Evolutionary conservation across 306 rosid genomes (phyloP).

Genomic region (Pachyrhizus erosus): DNA sequence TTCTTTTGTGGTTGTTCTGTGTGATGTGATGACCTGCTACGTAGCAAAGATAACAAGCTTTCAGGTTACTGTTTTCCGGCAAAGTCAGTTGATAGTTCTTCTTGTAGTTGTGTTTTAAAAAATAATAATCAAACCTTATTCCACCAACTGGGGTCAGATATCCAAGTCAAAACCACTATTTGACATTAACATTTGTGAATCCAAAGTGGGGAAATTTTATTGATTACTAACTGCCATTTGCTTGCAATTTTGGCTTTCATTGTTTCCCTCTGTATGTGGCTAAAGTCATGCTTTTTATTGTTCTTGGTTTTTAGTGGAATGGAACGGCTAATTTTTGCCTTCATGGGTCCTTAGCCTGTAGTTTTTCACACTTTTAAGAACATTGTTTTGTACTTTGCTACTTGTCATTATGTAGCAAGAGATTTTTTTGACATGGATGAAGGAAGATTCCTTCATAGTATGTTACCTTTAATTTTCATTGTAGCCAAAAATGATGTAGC

Average conservation of each 20-base stretch:
- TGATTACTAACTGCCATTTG: neutral
- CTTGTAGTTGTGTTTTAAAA: neutral
- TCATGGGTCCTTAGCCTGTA: neutral
- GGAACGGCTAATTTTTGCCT: neutral
- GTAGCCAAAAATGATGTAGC: neutral
- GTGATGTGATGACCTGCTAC: conserved; percentile 27
- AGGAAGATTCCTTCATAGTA: neutral
- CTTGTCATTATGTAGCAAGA: neutral
- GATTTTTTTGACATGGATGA: conserved; percentile 21
- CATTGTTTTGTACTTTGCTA: conserved; percentile 25
- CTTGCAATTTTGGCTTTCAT: conserved; percentile 8
- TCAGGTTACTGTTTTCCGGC: neutral
- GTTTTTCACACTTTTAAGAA: neutral
- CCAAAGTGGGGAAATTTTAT: neutral
- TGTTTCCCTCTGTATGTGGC: neutral
- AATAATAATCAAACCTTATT: neutral
- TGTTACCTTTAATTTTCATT: neutral
- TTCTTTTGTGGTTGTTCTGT: conserved; percentile 11
- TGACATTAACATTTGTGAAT: neutral
- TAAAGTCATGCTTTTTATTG: neutral
- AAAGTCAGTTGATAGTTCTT: neutral
- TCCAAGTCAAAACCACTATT: neutral
- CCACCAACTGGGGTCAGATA: neutral
- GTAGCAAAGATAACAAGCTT: neutral
- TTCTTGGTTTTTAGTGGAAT: neutral